phyloP scores from a whole-genome alignment of 345 rosid genomes.

The Rhodomyrtus tomentosa region DNA sequence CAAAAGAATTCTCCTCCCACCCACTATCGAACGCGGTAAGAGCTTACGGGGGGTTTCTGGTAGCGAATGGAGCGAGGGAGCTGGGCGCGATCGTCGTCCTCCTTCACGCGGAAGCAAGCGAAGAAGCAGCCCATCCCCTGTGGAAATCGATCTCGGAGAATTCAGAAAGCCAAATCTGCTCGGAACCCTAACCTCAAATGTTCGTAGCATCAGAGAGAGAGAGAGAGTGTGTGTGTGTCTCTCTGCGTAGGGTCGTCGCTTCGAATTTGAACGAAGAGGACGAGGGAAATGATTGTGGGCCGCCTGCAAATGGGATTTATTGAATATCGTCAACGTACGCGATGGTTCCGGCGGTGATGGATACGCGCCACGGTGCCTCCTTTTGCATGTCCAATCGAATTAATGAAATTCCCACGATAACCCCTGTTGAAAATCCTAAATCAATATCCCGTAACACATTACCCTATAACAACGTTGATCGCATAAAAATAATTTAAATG shows the following conservation, averaged over 20 bases:
- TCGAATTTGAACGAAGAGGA: conserved; percentile 25
- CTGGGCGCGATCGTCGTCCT: conserved; percentile 14
- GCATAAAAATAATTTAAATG: too few species aligned
- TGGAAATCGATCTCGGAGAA: background rate
- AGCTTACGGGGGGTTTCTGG: conserved; percentile 19
- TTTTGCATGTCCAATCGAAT: background rate
- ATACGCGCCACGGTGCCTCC: background rate
- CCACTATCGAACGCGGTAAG: background rate
- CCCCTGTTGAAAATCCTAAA: background rate
- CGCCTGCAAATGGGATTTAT: background rate
- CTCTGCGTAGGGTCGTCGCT: background rate
- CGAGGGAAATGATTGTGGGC: conserved; percentile 22
- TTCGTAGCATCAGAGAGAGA: background rate
- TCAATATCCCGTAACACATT: background rate
- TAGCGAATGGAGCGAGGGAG: conserved; percentile 22
- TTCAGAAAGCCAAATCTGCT: background rate
- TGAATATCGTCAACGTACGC: background rate
- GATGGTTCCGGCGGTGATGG: background rate
- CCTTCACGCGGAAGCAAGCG: conserved; percentile 54
- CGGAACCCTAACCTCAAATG: background rate
- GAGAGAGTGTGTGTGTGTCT: conserved; percentile 4
- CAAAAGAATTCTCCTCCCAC: background rate
- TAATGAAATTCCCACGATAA: background rate
- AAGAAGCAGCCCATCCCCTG: conserved; percentile 71
- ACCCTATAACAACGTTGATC: too few species aligned